These are phyloP conservation scores for Saccharomycopsis sp. DNA, from an alignment of 805 yeast species.

Conservation along the genomic window DNA sequence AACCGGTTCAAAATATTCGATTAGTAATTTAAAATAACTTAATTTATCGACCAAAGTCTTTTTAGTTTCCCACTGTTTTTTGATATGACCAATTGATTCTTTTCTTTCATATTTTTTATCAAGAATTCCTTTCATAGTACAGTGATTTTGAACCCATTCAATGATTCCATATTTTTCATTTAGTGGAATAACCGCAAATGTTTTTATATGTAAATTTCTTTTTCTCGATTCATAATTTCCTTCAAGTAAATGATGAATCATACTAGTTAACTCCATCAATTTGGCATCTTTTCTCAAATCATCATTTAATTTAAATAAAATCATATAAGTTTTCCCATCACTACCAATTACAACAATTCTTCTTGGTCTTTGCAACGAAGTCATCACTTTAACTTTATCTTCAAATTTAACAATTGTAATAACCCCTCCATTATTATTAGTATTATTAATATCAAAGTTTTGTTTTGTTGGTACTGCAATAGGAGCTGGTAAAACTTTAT, in stretches of 20 bases:
- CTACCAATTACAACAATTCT: conserved; percentile 67
- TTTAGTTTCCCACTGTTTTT: conserved; percentile 21
- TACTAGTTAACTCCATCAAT: conserved; percentile 81
- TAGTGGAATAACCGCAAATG: conserved; percentile 83
- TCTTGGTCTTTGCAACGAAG: conserved; percentile 82
- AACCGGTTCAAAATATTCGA: conserved; percentile 47
- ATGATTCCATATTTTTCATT: conserved; percentile 83
- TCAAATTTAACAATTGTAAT: conserved; percentile 52
- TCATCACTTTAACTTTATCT: conserved; percentile 55
- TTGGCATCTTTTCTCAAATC: conserved; percentile 94
- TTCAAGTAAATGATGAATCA: conserved; percentile 64
- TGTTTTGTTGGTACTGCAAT: conserved; percentile 68
- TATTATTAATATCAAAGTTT: conserved; percentile 55
- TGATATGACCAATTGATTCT: conserved; percentile 26
- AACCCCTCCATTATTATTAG: conserved; percentile 30
- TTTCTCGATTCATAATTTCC: conserved; percentile 63
- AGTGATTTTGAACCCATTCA: conserved; percentile 76
- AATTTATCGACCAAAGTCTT: conserved; percentile 26
- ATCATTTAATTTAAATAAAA: conserved; percentile 78
- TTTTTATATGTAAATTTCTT: conserved; percentile 58
- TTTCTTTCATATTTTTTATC: conserved; percentile 31
- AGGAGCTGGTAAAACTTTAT: conserved; percentile 31
- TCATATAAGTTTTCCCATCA: conserved; percentile 61
- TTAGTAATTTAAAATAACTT: conserved; percentile 25
- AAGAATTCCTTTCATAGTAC: conserved; percentile 59